Evolutionary conservation across 768 basidiomycete genomes (phyloP), one percentile per base, ranked within the genome.

Genomic region (Melanogaster broomeanus): DNA sequence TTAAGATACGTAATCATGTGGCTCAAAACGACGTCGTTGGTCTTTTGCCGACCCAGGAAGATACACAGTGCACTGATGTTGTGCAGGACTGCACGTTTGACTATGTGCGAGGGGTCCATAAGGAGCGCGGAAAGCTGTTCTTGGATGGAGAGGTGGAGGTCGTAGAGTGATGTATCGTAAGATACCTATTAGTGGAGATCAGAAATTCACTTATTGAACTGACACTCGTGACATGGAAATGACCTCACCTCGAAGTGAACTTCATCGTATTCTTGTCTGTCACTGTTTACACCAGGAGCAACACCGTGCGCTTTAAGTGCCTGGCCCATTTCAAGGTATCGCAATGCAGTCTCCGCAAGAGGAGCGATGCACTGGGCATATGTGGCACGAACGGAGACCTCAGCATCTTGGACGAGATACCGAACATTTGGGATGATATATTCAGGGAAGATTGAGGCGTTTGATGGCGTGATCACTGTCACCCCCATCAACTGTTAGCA

Each of bases 291-390:
- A 12, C 66, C 67, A 2, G 80, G 73, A 13, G 78, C 72, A 7
- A 87, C 66, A 0, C 90, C 90, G 53, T 93, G 88, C 0, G 88
- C 90, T 65, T 88, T 92, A 55, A 95, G 72, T 0, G 93, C 90
- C 64, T 97, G 93, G 0, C 86, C 88, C 85, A 98, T 93, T 67
- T 98, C 95, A 28, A 98, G 74, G 69, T 94, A 97, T 37, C 87
- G 79, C 49, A 90, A 78, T 2, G 93, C 91, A 0, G 88, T 90
- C 50, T 93, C 88, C 0, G 95, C 93, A 2, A 99, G 77, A 18
- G 84, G 80, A 1, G 87, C 87, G 33, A 98, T 83, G 56, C 88
- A 90, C 59, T 92, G 88, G 0, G 95, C 97, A 62, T 89, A 86
- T 69, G 89, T 74, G 69, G 83, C 69, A 70, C 97, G 77, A 4